Evolutionary conservation across 2,329 filamentous ascomycete genomes (phyloP).

Genomic region (Hymenoscyphus occultus): DNA sequence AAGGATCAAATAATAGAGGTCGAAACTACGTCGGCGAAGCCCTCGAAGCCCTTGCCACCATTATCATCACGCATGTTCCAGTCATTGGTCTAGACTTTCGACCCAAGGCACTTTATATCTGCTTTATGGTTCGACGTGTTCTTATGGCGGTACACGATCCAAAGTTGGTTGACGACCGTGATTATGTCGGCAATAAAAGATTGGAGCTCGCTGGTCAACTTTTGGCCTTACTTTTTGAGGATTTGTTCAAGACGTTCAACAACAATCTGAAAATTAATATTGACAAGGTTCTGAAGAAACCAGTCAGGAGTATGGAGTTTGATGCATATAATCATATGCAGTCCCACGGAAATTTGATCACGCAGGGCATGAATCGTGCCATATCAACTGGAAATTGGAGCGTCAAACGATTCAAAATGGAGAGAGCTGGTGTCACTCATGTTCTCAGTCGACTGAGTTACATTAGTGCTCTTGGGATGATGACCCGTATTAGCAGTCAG

Average conservation of each 20-base stretch:
- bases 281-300: constrained; percentile 93
- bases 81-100: constrained; percentile 91
- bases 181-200: constrained; percentile 97
- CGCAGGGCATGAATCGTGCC: constrained; percentile 87
- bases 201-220: constrained; percentile 93
- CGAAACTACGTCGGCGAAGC: constrained; percentile 88
- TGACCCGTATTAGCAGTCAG: constrained; percentile 97
- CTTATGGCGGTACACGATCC: constrained; percentile 90
- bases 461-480: constrained; percentile 96
- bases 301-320: constrained; percentile 81
- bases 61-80: constrained; percentile 92
- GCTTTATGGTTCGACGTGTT: constrained; percentile 95
- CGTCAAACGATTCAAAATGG: constrained; percentile 98
- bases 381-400: constrained; percentile 99
- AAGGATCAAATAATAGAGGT: constrained; percentile 48
- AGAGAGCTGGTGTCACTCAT: constrained; percentile 92
- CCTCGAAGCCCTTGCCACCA: constrained; percentile 84
- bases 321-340: constrained; percentile 83
- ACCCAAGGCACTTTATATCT: constrained; percentile 94
- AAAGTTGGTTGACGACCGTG: constrained; percentile 88
- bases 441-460: constrained; percentile 94
- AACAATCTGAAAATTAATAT: constrained; percentile 87
- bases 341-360: constrained; percentile 83
- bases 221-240: constrained; percentile 89
- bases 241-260: constrained; percentile 95